Base-by-base conservation (phyloP, 139 green algal species). In the Picochlorum sp. region DNA sequence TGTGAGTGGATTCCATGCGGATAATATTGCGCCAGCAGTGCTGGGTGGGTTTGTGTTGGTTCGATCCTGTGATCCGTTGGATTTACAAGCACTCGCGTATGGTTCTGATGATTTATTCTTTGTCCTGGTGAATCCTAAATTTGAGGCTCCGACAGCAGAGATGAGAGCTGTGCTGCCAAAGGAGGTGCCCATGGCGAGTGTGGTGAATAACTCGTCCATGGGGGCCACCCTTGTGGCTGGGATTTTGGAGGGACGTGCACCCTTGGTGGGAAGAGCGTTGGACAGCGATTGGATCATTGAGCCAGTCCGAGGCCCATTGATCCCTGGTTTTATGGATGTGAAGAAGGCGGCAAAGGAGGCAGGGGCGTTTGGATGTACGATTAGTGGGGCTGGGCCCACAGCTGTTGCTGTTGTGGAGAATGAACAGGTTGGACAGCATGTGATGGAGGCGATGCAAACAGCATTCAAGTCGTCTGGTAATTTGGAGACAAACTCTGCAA, bases 1-100 rank as follows among this genome's bases (percentile, higher is more conserved):
- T 6, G 92, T 98, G 26, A 92, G 81, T 64, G 92, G 92, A 10
- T 98, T 97, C 77, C 92, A 98, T 65, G 92, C 92, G 2, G 92
- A 98, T 75, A 98, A 98, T 75, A 83, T 98, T 38, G 92, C 82
- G 0, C 92, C 92, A 23, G 83, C 92, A 0, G 52, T 98, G 18
- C 63, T 98, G 37, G 92, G 92, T 3, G 92, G 92, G 20, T 98
- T 98, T 73, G 78, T 96, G 8, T 82, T 98, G 18, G 80, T 98
- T 58, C 75, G 86, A 80, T 90, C 65, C 38, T 79, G 71, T 46
- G 49, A 87, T n/a, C 86, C 86, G 1, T 61, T 93, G 66, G 80
- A 94, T 61, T 52, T 94, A 44, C 69, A 86, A 62, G 65, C 41
- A 9, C 72, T 93, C 26, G 13, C 51, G 0, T 74, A 71, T 64